Percentiles rank a stretch among this genome's conserved stretches.
These are phyloP conservation scores for Exophiala phaeomuriformis DNA, from an alignment of 2,329 filamentous ascomycete genomes.

Conservation along the genomic window DNA sequence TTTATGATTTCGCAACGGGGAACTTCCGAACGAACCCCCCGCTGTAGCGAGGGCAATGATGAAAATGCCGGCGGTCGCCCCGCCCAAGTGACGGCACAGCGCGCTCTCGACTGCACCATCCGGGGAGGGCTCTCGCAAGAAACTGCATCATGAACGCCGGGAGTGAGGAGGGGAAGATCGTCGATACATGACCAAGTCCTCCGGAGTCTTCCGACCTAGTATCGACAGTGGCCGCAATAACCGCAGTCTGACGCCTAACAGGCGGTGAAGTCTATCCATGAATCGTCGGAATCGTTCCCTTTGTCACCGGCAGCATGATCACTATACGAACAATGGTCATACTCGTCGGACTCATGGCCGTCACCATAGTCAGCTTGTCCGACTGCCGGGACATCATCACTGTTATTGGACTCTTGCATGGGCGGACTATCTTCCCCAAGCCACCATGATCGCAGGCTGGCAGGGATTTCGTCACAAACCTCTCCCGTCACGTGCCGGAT, in stretches of 20 bases:
- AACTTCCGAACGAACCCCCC: too few species aligned
- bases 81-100: too few species aligned
- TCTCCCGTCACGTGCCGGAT: constrained; percentile 5
- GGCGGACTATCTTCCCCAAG: neutral
- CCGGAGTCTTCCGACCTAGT: neutral
- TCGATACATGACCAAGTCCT: too few species aligned
- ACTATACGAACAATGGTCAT: neutral
- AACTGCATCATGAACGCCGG: too few species aligned
- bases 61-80: too few species aligned
- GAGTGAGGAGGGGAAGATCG: too few species aligned
- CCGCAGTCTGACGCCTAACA: neutral
- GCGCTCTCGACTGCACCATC: too few species aligned
- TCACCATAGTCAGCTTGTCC: neutral
- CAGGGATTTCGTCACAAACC: constrained; percentile 4
- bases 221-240: neutral
- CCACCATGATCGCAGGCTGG: constrained; percentile 6
- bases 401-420: too few species aligned
- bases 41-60: too few species aligned
- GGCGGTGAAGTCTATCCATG: neutral
- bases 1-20: too few species aligned
- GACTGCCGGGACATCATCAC: too few species aligned
- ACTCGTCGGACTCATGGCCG: neutral
- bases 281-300: neutral
- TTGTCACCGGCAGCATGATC: neutral
- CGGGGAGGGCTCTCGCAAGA: too few species aligned